Evolutionary conservation across 2,329 filamentous ascomycete species (phyloP).

Genomic region (Scedosporium apiospermum): DNA sequence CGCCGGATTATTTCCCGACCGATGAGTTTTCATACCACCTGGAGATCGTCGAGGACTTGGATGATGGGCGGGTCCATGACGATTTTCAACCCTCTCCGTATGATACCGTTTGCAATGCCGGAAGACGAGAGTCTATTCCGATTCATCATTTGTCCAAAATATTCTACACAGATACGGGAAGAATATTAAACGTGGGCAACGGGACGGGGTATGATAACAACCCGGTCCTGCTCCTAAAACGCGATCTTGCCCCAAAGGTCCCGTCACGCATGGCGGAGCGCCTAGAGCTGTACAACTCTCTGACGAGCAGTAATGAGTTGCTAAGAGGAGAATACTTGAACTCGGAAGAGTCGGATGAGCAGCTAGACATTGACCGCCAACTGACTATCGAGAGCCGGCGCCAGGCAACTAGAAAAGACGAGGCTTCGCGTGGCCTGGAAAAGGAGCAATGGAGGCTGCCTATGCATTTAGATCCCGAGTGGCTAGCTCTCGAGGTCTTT

Average conservation of each 20-base stretch:
- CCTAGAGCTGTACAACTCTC: conserved; percentile 28
- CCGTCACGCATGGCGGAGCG: conserved; percentile 13
- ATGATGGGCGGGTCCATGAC: conserved; percentile 46
- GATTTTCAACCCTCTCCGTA: conserved; percentile 25
- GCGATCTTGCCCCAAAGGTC: conserved; percentile 14
- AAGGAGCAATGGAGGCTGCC: conserved; percentile 49
- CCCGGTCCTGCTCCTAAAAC: conserved; percentile 24
- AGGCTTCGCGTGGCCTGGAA: background rate
- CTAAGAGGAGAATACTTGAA: conserved; percentile 7
- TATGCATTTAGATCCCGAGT: conserved; percentile 72
- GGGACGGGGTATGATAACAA: conserved; percentile 25
- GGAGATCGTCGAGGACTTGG: conserved; percentile 71
- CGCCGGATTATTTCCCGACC: background rate
- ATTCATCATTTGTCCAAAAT: conserved; percentile 67
- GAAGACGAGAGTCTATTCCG: conserved; percentile 44
- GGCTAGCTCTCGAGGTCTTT: conserved; percentile 85
- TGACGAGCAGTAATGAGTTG: conserved; percentile 18
- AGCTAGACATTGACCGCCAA: conserved; percentile 30
- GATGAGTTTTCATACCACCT: conserved; percentile 67
- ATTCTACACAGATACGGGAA: conserved; percentile 86
- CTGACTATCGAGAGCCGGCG: conserved; percentile 14
- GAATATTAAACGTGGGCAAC: conserved; percentile 68
- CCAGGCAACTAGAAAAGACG: background rate
- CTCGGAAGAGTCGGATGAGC: background rate
- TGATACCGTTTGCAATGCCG: conserved; percentile 31